These are phyloP conservation scores for Backusella australiensis DNA, from an alignment of 192 early-diverging fungal genomes.

Conservation along the genomic window DNA sequence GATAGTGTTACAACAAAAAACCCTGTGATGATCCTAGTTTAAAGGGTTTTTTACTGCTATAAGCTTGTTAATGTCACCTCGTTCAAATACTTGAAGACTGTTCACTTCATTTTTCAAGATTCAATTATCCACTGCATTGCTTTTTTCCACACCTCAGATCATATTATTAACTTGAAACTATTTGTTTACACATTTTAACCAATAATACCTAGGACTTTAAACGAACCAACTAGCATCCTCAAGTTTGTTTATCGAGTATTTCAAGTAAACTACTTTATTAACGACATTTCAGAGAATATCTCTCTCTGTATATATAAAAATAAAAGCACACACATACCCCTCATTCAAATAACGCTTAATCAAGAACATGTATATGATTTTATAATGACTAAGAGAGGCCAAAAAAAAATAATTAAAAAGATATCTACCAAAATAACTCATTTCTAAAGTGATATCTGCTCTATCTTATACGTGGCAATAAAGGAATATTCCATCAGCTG, in stretches of 20 bases:
- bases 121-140: background rate
- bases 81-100: background rate
- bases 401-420: background rate
- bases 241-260: background rate
- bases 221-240: too few species aligned
- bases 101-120: background rate
- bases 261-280: background rate
- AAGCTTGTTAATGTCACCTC: background rate
- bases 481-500: background rate
- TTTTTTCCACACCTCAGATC: background rate
- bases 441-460: background rate
- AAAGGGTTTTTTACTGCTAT: background rate
- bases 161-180: background rate
- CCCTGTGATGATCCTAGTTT: background rate
- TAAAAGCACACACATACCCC: background rate
- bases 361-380: background rate
- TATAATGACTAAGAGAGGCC: too few species aligned
- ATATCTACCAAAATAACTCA: background rate
- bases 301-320: background rate
- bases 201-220: background rate
- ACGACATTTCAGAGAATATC: background rate
- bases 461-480: background rate
- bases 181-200: background rate
- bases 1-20: too few species aligned
- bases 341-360: background rate